These are phyloP conservation scores for Mycotypha africana DNA, from an alignment of 371 early-diverging fungal genomes.

Conservation along the genomic window DNA sequence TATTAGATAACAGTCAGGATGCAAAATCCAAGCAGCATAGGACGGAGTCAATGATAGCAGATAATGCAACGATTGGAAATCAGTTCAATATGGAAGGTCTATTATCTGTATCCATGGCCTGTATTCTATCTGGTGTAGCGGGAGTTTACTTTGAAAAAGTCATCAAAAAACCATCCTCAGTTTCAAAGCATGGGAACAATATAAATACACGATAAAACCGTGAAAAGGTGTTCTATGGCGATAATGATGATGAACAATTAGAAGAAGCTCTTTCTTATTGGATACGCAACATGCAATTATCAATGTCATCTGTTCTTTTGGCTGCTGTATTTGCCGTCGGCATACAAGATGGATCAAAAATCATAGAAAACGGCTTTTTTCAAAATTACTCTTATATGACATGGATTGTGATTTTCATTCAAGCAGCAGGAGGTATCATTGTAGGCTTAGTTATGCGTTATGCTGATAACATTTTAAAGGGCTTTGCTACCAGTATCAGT, in stretches of 20 bases:
- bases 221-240: background rate
- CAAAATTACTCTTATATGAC: conserved; percentile 75
- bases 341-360: conserved; percentile 56
- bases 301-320: conserved; percentile 58
- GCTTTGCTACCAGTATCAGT: conserved; percentile 88
- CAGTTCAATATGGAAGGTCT: conserved; percentile 36
- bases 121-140: conserved; percentile 88
- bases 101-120: conserved; percentile 74
- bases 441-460: conserved; percentile 91
- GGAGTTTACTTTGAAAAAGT: conserved; percentile 97
- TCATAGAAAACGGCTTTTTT: conserved; percentile 67
- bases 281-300: conserved; percentile 83
- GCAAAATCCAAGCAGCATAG: background rate
- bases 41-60: too few relatives aligned
- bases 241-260: too few relatives aligned
- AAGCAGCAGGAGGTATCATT: conserved; percentile 85
- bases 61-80: conserved; percentile 18
- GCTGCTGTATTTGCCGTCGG: conserved; percentile 56
- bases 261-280: conserved; percentile 32
- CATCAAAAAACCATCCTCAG: conserved; percentile 45
- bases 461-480: conserved; percentile 93
- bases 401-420: conserved; percentile 69
- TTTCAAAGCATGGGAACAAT: too few relatives aligned
- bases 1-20: too few relatives aligned
- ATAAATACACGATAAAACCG: conserved; percentile 2